phyloP scores from a whole-genome alignment of 306 rosid species.

The Acacia crassicarpa region DNA sequence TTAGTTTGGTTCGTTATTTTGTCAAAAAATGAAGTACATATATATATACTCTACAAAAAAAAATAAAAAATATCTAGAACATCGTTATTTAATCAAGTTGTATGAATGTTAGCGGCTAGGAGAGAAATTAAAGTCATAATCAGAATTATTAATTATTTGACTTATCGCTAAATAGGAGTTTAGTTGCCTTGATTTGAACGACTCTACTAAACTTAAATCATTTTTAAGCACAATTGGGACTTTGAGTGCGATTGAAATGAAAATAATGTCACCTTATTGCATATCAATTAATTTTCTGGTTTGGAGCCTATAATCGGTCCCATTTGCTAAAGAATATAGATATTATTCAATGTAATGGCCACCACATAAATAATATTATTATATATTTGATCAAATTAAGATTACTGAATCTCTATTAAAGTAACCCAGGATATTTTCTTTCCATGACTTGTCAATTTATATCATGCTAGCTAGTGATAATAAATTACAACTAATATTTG shows the following conservation, averaged over 20 bases:
- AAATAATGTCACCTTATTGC: not conserved
- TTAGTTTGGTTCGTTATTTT: not conserved
- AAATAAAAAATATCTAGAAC: not conserved
- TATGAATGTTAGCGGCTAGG: conserved; percentile 15
- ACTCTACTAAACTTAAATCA: not conserved
- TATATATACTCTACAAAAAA: not conserved
- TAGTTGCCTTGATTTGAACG: not conserved
- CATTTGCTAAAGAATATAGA: not conserved
- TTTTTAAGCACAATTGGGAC: not conserved
- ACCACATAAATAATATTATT: not conserved
- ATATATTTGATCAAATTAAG: not conserved
- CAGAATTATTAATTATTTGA: conserved; percentile 3
- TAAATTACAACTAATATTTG: not conserved
- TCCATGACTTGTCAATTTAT: not conserved
- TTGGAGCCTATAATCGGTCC: conserved; percentile 3
- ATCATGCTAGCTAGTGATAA: not conserved
- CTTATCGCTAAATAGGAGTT: not conserved
- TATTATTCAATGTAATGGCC: not conserved
- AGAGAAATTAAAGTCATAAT: conserved; percentile 12
- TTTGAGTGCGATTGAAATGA: not conserved
- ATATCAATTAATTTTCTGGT: not conserved
- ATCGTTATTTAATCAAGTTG: not conserved
- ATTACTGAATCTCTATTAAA: not conserved
- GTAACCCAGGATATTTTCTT: not conserved
- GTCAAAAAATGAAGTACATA: not conserved